Evolutionary conservation across 139 green algal genomes (phyloP), one percentile per base, ranked within the genome.

Genomic region (Picochlorum sp.): DNA sequence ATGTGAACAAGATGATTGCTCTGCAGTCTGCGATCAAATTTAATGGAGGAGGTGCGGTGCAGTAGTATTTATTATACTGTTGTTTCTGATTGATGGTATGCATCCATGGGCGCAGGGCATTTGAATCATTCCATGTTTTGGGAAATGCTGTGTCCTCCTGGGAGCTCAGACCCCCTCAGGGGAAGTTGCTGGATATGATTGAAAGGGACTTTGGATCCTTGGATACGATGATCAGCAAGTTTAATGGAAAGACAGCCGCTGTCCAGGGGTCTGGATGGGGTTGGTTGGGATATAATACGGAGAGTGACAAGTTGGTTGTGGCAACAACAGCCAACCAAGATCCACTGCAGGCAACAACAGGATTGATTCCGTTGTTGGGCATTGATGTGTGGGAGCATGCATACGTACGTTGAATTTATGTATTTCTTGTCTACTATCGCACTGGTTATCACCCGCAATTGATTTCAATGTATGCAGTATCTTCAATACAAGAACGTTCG

Each of bases 81-180:
- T 21, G 30, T 45, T 20, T 44, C 11, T 54, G 10, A 9, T 56
- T 44, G 13, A 20, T 21, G 16, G 56, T 3, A 13, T 20, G 16
- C 45, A 51, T 54, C 11, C 11, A 23, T 54, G 47, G 47, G 3
- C 73, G 34, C 83, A 92, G 91, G 92, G 11, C 92, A 98, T 76
- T 66, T 97, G 45, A 98, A 98, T 75, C 92, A 98, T 72, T 84
- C 77, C 44, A 92, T 96, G 66, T 98, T 98, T 81, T 98, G 91
- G 91, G 83, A 88, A 44, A 97, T 95, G 72, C 75, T 98, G 8
- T 70, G 60, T 13, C 84, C 92, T 11, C 63, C 74, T 32, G 95
- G 91, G 73, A 87, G 97, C 49, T 92, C 71, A 60, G 60, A 74
- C 87, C 86, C 0, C 86, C 86, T 18, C 73, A 59, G 18, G 92